Evolutionary conservation across 495 filamentous ascomycete species (phyloP), one percentile per base, ranked within the genome.

Genomic region (Hypomontagnella submonticulosa): DNA sequence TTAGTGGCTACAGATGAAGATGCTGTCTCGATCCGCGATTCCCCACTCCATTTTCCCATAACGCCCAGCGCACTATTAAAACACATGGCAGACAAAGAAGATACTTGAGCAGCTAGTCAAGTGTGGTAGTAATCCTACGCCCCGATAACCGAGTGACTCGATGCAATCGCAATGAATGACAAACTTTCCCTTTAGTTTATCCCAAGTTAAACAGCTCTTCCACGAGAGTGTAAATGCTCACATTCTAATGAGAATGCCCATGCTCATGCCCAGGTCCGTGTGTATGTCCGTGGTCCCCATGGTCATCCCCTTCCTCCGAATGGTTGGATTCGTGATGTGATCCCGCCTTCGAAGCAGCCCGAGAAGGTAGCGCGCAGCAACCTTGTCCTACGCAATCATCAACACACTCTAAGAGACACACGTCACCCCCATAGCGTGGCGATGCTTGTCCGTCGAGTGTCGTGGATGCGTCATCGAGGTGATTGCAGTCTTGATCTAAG

Each of bases 321-420:
- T 75, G 70, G 41, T 63, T 75, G 32, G 55, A 63, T 13, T 69
- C 46, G 5, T 66, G 70, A 27, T 51, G 70, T 10, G 72, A 71
- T 30, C 61, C 66, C 0, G 72, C 66, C 53, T 71, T 58, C 54
- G 76, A 63, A 44, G 65, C 52, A 53, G 63, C 4, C 40, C 72
- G 38, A 30, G 67, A 44, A 5, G 62, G 57, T 42, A 70, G 48
- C 1, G 66, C 59, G 52, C 92, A 98, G 76, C 94, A 99, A 51
- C 91, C 87, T 52, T 83, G 85, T 0, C 80, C 84, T 12, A 81
- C 84, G 69, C 93, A 98, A 55, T 91, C 85, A 60, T 96, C 92
- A 5, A 92, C 90, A 51, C 94, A 97, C 49, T 93, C 91, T 9
- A 98, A 73, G 47, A 98, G 79, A 70, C 94, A 98, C 2, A 85